Base-by-base conservation (phyloP, 2,329 filamentous ascomycete genomes). In the Ophiosphaerella herpotricha region DNA sequence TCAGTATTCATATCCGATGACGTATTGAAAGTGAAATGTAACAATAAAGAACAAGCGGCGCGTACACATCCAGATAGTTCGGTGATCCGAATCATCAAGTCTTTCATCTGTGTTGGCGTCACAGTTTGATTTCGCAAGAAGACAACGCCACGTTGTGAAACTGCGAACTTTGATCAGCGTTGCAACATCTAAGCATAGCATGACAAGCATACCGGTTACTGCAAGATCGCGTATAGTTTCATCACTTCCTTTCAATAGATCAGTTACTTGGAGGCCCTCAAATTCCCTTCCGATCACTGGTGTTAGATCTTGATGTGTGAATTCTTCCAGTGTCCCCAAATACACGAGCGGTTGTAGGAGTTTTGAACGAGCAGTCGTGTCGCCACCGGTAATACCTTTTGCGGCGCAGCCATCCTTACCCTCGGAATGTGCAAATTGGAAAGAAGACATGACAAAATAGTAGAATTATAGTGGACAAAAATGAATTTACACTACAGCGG, bases 61-160 rank as follows among this genome's bases (percentile, higher is more conserved):
- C 50, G 82, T 84, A 64, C 63, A 34, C 64, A 66, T 36, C 84
- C 84, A 1, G 80, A 77, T 8, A 87, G 74, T 59, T 82, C 74
- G 7, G 86, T 85, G 2, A 89, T 76, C 1, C 79, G 77, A 11
- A 84, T 76, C 31, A 83, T 82, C 0, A 90, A 77, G 46, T 85
- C 75, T 72, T 90, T 90, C 82, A 63, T 87, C 81, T 55, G 78
- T 80, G 33, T 88, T 71, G 63, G 80, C 76, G 60, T 84, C 7
- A 67, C 63, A 50, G 61, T 74, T 56, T 90, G 86, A 26, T 81
- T 79, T 16, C 85, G 82, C 73, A 89, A 87, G 74, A 89, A 88
- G 29, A 89, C 85, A 3, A 89, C 86, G 8, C 86, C 86, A 0
- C 86, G 82, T 52, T 84, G 81, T 1, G 86, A 88, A 57, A 89